Evolutionary conservation across 1,139 yeast genomes (phyloP).

Genomic region (Geotrichum aggregatum): DNA sequence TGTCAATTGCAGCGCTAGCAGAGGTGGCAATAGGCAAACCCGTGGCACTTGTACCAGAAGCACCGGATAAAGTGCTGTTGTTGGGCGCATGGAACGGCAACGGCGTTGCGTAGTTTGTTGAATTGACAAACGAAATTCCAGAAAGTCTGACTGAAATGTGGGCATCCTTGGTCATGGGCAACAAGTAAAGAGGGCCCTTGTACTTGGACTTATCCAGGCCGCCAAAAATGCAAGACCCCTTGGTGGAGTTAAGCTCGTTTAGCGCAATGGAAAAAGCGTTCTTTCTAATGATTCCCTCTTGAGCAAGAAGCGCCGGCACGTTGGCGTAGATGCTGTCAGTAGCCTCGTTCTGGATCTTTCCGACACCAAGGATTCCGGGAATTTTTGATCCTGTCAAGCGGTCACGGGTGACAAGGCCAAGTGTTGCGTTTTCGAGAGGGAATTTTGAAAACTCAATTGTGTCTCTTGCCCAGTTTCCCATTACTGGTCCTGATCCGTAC

Average conservation of each 20-base stretch:
- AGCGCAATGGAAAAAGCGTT: conserved; percentile 43
- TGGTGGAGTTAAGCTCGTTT: conserved; percentile 27
- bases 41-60: neutral
- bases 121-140: conserved; percentile 9
- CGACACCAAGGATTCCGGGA: conserved; percentile 21
- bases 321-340: conserved; percentile 29
- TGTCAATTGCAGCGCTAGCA: neutral
- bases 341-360: conserved; percentile 17
- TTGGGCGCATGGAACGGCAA: neutral
- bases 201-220: conserved; percentile 51
- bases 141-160: conserved; percentile 16
- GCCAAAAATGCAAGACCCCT: conserved; percentile 47
- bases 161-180: conserved; percentile 25
- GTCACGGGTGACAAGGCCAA: conserved; percentile 36
- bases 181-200: conserved; percentile 38
- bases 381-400: conserved; percentile 14
- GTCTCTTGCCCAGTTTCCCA: conserved; percentile 62
- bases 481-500: conserved; percentile 42
- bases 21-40: neutral
- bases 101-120: neutral
- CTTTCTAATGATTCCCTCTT: conserved; percentile 44
- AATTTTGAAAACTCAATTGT: conserved; percentile 44
- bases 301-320: conserved; percentile 45
- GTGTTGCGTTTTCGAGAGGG: conserved; percentile 44
- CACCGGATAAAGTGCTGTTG: neutral